Base-by-base conservation (phyloP, 2,329 filamentous ascomycete species). In the Calonectria crousiana region DNA sequence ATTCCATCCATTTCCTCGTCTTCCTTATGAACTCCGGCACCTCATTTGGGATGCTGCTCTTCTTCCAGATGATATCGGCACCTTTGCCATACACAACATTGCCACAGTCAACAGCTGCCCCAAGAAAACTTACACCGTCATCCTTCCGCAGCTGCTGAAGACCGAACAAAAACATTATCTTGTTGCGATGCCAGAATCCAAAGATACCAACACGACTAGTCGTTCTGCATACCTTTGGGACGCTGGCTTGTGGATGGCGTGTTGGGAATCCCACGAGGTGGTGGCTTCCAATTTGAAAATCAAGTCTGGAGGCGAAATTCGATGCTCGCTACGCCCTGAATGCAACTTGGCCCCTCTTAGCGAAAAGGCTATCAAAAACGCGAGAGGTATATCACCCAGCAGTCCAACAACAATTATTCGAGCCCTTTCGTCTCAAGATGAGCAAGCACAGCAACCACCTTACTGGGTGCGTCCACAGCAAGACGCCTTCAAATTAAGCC, bases 311-410 rank as follows among this genome's bases (percentile, higher is more conserved):
- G 14, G 23, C 10, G 34, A 38, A 41, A 36, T 47, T 23, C 20
- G 18, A 9, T 3, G 20, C 44, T 47, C n/a, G 9, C 44, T 6
- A 47, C 10, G 18, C n/a, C 23, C 9, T 47, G 44, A 23, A 47
- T 13, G 4, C 10, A 23, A 20, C 44, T n/a, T 4, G 4, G 3
- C 44, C 10, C 20, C n/a, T 5, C 11, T 11, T 1, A 47, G 18
- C 4, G 18, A 47, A 23, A 47, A 13, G 3, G 0, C 9, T 23
- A 5, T 10, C 1, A 23, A 23, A 4, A 10, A 6, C 3, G 13
- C 6, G 18, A 16, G 1, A 10, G 20, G 0, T 5, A 9, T n/a
- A 8, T 8, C 6, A 28, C 5, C 1, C 16, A 13, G 2, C 9
- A 30, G 13, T 4, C 23, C 0, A 20, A 23, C 56, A 9, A 41